Conservation (phyloP, 768 basidiomycete genomes). For the Ramaria sp. region DNA sequence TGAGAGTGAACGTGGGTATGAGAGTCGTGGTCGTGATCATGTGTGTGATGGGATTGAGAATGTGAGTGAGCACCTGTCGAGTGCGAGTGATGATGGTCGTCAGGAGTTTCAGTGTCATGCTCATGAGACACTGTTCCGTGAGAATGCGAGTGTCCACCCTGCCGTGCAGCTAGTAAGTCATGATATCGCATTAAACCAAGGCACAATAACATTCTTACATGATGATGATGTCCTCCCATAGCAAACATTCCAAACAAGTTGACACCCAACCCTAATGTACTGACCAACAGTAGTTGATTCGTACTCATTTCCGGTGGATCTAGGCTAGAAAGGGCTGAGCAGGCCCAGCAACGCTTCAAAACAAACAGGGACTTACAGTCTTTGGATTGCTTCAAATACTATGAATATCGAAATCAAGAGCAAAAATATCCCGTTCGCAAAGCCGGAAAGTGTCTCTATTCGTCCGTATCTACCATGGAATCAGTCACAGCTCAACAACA, state of each 20-base stretch:
- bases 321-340: conserved; percentile 35
- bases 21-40: conserved; percentile 4
- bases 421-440: conserved; percentile 93
- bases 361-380: conserved; percentile 53
- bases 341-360: neutral
- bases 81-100: conserved; percentile 26
- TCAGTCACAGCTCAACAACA: neutral
- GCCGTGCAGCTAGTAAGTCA: neutral
- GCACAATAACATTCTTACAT: conserved; percentile 35
- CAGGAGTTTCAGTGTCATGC: neutral
- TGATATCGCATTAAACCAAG: neutral
- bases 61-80: conserved; percentile 16
- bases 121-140: conserved; percentile 16
- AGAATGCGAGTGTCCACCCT: conserved; percentile 48
- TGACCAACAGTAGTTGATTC: conserved; percentile 81
- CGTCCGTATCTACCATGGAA: conserved; percentile 65
- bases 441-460: conserved; percentile 95
- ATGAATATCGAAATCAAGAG: conserved; percentile 96
- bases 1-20: conserved; percentile 19
- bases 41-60: conserved; percentile 15
- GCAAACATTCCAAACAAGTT: conserved; percentile 99
- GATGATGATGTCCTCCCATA: conserved; percentile 83
- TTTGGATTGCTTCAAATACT: conserved; percentile 93
- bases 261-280: conserved; percentile 79
- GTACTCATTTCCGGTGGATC: conserved; percentile 99